Conservation (phyloP, 129 eudicot genomes). For the Chrysanthemum lavandulifolium region DNA sequence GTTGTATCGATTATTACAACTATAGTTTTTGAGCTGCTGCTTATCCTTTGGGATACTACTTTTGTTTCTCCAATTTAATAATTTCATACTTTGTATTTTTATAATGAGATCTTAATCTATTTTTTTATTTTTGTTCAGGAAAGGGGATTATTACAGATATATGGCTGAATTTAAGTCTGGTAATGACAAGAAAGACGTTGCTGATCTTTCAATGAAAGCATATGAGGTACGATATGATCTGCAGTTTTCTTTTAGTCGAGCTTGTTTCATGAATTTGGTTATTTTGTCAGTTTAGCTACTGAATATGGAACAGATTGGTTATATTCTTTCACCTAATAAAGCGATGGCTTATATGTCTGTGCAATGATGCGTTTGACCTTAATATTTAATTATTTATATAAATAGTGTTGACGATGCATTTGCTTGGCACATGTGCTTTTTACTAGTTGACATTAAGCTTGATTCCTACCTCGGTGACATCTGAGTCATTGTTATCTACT, state of each 20-base stretch:
- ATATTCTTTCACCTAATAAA: no score
- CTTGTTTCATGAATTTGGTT: neutral
- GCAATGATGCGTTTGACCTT: neutral
- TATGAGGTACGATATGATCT: slow-evolving; percentile 42
- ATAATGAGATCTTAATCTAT: neutral
- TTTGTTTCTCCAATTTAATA: slow-evolving; percentile 1
- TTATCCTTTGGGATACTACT: neutral
- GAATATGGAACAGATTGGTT: no score
- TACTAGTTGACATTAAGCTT: slow-evolving; percentile 8
- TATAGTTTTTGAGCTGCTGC: neutral
- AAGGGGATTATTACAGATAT: slow-evolving; percentile 64
- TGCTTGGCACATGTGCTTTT: neutral
- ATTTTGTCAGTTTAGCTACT: no score
- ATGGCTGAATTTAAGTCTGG: slow-evolving; percentile 62
- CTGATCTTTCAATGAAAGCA: slow-evolving; percentile 64
- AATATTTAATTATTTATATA: no score
- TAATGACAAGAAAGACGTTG: slow-evolving; percentile 57
- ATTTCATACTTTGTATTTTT: neutral
- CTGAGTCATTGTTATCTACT: no score
- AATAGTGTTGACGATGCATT: neutral
- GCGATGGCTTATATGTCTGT: no score
- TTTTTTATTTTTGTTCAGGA: slow-evolving; percentile 32
- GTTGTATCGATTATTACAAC: neutral
- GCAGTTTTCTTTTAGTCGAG: neutral
- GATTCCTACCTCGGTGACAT: slow-evolving; percentile 10